Evolutionary conservation across 179 eudicot species (phyloP), one percentile per base, ranked within the genome.

Genomic region (Silene coronaria): DNA sequence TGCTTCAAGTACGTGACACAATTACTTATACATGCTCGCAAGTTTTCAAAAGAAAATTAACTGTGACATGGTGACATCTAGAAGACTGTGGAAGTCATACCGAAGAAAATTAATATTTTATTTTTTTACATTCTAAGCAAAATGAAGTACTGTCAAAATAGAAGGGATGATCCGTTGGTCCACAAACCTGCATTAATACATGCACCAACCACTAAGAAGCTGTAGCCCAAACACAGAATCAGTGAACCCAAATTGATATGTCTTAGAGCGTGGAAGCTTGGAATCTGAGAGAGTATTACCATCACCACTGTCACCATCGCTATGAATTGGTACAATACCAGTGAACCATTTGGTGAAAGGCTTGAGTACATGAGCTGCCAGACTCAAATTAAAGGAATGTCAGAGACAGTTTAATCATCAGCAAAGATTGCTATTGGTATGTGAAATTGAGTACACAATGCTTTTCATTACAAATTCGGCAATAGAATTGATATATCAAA

Each of bases 241-340:
- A 85, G 81, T 1, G 88, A 85, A 23, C 58, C 79, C 78, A 85
- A 58, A 81, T 81, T 85, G 69, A 85, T 69, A 53, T 85, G 77
- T 61, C 88, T 71, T 72, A 85, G 88, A 21, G 88, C 84, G 67
- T 85, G 88, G 75, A 85, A 85, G 67, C 81, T 61, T 14, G 88
- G 88, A 7, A 83, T 38, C 63, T 85, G 88, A 4, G 86, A 61
- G 38, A 85, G 82, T 7, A 80, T 28, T 22, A 83, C 76, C 86
- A 85, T 78, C 78, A 83, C 85, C 51, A 36, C 81, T 8, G 88
- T 85, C 83, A 79, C 84, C 81, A 85, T 83, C 19, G 87, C 89
- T 82, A 92, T 90, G 88, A 92, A 90, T 67, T 94, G 90, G 48
- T 89, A 92, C 71, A 95, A 70, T 72, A 87, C 83, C 81, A 93